These are phyloP conservation scores for Salix caprea DNA, from an alignment of 345 rosid species.

Conservation along the genomic window DNA sequence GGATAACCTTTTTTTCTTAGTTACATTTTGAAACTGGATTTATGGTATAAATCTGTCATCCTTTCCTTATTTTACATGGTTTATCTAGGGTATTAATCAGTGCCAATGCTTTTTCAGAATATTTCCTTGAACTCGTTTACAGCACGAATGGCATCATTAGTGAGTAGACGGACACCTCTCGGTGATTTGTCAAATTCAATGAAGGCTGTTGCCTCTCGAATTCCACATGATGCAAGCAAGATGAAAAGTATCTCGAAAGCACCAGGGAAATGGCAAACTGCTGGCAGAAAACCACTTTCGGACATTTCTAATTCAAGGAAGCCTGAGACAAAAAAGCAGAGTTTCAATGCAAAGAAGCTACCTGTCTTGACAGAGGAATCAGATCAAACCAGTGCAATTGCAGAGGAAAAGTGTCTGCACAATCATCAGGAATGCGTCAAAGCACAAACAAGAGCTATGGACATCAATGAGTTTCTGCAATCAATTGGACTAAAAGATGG, in stretches of 20 bases:
- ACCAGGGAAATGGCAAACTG: conserved; percentile 20
- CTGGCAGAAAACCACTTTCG: conserved; percentile 40
- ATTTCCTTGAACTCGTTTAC: not conserved
- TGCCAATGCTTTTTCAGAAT: not conserved
- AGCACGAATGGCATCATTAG: not conserved
- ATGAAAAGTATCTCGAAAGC: conserved; percentile 26
- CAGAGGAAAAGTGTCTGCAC: conserved; percentile 40
- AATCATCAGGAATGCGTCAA: conserved; percentile 45
- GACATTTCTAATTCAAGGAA: conserved; percentile 48
- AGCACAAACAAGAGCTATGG: conserved; percentile 26
- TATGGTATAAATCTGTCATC: not conserved
- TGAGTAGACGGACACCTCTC: not conserved
- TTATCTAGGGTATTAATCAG: not conserved
- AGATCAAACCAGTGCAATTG: conserved; percentile 10
- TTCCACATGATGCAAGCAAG: conserved; percentile 9
- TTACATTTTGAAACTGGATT: not conserved
- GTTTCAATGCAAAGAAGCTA: conserved; percentile 10
- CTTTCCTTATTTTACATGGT: not conserved
- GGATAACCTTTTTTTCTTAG: not conserved
- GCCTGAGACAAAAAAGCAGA: conserved; percentile 33
- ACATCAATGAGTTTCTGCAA: conserved; percentile 28
- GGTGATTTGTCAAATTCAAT: not conserved
- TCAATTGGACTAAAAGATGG: conserved; percentile 36
- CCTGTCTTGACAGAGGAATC: conserved; percentile 20
- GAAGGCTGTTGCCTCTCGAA: not conserved